Evolutionary conservation across 140 eudicot species (phyloP).

Genomic region (Erigeron philadelphicus): DNA sequence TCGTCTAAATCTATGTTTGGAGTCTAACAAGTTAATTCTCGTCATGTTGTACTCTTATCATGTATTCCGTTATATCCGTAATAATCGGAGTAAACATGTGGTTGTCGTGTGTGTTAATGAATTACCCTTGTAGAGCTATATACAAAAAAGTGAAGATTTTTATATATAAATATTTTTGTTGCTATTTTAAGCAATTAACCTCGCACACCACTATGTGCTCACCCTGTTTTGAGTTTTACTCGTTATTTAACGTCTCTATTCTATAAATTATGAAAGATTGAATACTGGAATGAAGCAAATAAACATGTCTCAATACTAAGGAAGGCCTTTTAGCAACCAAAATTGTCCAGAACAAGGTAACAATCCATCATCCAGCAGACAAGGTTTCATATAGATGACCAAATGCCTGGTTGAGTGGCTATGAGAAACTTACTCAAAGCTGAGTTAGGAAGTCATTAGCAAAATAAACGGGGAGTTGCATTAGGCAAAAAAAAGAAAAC

Average conservation of each 20-base stretch:
- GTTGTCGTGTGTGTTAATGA: not conserved
- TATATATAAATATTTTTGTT: not conserved
- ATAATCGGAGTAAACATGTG: not conserved
- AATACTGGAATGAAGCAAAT: not conserved
- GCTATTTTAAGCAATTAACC: not conserved
- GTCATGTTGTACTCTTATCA: conserved; percentile 26
- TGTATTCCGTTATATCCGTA: conserved; percentile 10
- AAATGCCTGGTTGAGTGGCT: not conserved
- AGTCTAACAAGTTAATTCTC: conserved; percentile 6
- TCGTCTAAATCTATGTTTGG: not conserved
- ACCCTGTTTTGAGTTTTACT: conserved; percentile 5
- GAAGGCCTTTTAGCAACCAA: not conserved
- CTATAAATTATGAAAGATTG: not conserved
- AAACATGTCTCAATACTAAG: not conserved
- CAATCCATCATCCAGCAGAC: not conserved
- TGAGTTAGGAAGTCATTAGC: no score
- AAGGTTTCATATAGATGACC: not conserved
- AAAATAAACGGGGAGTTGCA: no score
- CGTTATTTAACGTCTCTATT: not conserved
- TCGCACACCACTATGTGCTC: not conserved
- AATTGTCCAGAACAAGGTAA: not conserved
- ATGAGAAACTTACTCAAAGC: not conserved
- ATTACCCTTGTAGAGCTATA: not conserved
- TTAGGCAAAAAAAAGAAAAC: no score
- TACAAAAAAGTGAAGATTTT: conserved; percentile 2